These are phyloP conservation scores for Aspergillus fumigatus DNA, from an alignment of 2,329 filamentous ascomycete genomes.

Conservation along the genomic window DNA sequence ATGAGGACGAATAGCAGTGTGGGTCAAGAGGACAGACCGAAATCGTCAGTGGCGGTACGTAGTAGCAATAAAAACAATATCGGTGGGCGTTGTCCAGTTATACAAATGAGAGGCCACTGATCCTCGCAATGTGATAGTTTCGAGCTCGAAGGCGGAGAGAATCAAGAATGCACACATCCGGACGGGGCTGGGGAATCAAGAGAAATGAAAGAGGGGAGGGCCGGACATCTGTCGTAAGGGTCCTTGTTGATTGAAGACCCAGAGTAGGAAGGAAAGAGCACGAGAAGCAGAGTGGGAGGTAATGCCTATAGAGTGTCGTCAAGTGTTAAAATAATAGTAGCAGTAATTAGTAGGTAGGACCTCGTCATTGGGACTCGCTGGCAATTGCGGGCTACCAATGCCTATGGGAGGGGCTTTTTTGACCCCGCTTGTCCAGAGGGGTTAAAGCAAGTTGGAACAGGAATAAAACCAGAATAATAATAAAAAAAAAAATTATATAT, in stretches of 20 bases:
- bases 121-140: not conserved
- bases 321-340: not conserved
- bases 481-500: not conserved
- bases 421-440: not conserved
- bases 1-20: not conserved
- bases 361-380: not conserved
- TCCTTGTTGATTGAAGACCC: not conserved
- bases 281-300: not conserved
- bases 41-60: not conserved
- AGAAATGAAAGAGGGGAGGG: not conserved
- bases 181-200: not conserved
- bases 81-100: not conserved
- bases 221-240: not conserved
- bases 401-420: not conserved
- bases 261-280: not conserved
- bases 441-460: not conserved
- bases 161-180: not conserved
- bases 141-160: not conserved
- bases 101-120: not conserved
- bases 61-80: not conserved
- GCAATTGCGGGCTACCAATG: not conserved
- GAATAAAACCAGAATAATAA: not conserved
- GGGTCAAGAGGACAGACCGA: not conserved
- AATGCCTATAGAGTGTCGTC: not conserved
- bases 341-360: not conserved